Evolutionary conservation across 2,329 filamentous ascomycete species (phyloP).

Genomic region (Scleromitrula shiraiana): DNA sequence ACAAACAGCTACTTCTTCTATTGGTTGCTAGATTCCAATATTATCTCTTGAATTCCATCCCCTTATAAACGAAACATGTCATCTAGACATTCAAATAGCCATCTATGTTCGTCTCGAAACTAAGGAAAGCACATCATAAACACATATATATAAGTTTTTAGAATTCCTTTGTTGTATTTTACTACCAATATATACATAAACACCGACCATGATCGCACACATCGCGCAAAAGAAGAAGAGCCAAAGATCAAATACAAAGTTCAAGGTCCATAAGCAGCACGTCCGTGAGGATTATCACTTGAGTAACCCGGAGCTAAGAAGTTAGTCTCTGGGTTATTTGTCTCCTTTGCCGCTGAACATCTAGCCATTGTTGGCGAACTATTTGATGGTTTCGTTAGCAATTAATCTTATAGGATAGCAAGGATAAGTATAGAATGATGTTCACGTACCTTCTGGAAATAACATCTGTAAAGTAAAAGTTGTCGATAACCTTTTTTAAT

Average conservation of each 20-base stretch:
- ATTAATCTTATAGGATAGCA: conserved; percentile 10
- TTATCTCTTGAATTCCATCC: too few relatives aligned
- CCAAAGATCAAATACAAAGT: conserved; percentile 16
- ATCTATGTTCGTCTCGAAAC: too few relatives aligned
- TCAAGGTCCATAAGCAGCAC: conserved; percentile 28
- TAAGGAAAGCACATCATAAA: too few relatives aligned
- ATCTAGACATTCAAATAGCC: too few relatives aligned
- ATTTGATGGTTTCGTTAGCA: conserved; percentile 6
- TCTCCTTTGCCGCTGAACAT: conserved; percentile 87
- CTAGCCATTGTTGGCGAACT: conserved; percentile 98
- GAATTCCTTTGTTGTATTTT: conserved; percentile 21
- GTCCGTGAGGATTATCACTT: conserved; percentile 24
- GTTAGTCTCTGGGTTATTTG: conserved; percentile 69
- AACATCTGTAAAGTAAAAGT: conserved; percentile 97
- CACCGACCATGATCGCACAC: conserved; percentile 21
- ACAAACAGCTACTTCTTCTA: too few relatives aligned
- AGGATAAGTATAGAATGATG: not conserved
- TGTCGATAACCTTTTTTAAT: conserved; percentile 79
- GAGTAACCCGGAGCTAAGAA: conserved; percentile 63
- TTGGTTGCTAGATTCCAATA: too few relatives aligned
- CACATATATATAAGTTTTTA: not conserved
- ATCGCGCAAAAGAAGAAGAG: conserved; percentile 17
- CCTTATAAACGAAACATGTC: too few relatives aligned
- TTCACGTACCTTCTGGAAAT: conserved; percentile 81
- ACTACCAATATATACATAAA: conserved; percentile 31